Conservation (phyloP, 176 grass and related monocot genomes). For the Zoysia japonica region DNA sequence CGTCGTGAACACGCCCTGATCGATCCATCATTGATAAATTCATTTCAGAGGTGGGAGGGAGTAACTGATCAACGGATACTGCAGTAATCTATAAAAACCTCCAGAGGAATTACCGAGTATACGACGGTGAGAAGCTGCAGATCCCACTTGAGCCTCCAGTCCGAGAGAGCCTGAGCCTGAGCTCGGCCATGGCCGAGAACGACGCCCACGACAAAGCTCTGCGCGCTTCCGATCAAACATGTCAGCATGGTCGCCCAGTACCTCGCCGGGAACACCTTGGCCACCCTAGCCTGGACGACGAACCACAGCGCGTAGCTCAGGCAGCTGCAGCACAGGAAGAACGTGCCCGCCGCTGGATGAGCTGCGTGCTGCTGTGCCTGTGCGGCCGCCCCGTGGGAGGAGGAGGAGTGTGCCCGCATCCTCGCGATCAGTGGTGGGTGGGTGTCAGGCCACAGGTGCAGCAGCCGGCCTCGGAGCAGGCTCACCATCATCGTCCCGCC, state of each 20-base stretch:
- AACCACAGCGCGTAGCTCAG: slow-evolving; percentile 46
- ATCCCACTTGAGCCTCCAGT: slow-evolving; percentile 49
- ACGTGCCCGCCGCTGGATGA: slow-evolving; percentile 2
- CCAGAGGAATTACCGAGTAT: slow-evolving; percentile 41
- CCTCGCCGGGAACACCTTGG: slow-evolving; percentile 31
- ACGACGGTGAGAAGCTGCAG: slow-evolving; percentile 36
- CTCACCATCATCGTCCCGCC: slow-evolving; percentile 48
- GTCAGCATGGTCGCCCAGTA: slow-evolving; percentile 47
- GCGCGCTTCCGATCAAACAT: slow-evolving; percentile 32
- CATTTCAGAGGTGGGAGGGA: too few relatives aligned
- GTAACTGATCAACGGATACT: too few relatives aligned
- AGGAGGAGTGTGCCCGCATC: too few relatives aligned
- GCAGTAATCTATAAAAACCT: too few relatives aligned
- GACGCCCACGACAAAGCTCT: not conserved
- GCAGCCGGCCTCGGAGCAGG: slow-evolving; percentile 28
- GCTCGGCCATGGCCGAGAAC: not conserved
- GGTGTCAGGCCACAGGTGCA: slow-evolving; percentile 37
- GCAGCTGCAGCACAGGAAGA: slow-evolving; percentile 40
- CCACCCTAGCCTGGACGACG: slow-evolving; percentile 44
- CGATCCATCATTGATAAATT: too few relatives aligned
- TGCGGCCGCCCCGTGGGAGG: too few relatives aligned
- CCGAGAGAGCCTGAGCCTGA: not conserved
- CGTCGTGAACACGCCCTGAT: slow-evolving; percentile 42
- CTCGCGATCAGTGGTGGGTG: not conserved
- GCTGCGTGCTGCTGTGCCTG: not conserved